These are phyloP conservation scores for Metarhizium rileyi DNA, from an alignment of 2,329 filamentous ascomycete genomes.

Conservation along the genomic window DNA sequence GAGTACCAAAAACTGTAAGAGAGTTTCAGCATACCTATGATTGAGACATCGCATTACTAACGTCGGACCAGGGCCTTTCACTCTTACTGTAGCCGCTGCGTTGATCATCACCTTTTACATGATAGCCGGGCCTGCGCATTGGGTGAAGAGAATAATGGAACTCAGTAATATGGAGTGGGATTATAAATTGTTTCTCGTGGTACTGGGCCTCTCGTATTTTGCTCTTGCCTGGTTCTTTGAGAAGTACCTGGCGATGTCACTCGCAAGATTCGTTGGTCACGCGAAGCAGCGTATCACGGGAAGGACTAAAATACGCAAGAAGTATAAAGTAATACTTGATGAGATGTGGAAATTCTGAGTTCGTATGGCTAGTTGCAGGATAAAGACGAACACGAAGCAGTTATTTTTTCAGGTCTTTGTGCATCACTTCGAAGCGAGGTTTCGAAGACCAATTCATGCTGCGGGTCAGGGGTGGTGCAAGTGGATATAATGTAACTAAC, in stretches of 20 bases:
- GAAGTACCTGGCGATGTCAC: constrained; percentile 53
- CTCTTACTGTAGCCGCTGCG: constrained; percentile 62
- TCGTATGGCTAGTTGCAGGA: background rate
- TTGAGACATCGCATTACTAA: background rate
- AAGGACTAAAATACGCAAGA: constrained; percentile 67
- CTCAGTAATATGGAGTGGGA: constrained; percentile 63
- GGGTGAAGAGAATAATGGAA: constrained; percentile 70
- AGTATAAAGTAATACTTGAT: constrained; percentile 75
- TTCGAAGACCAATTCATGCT: too few relatives aligned
- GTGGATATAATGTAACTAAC: too few relatives aligned
- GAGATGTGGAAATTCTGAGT: constrained; percentile 22
- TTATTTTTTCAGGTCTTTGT: background rate
- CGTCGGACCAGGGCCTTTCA: constrained; percentile 60
- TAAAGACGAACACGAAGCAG: background rate
- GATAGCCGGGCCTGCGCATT: constrained; percentile 62
- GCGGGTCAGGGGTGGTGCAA: too few relatives aligned
- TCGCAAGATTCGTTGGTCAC: constrained; percentile 59
- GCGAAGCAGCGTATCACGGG: constrained; percentile 47
- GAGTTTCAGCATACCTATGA: too few relatives aligned
- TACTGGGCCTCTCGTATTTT: constrained; percentile 61
- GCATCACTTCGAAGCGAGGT: too few relatives aligned
- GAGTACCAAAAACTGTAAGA: constrained; percentile 68
- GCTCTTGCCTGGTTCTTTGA: constrained; percentile 62
- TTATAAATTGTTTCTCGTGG: constrained; percentile 66
- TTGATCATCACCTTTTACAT: constrained; percentile 66